Percentiles rank a stretch among this genome's conserved stretches.
Evolutionary conservation across 2,329 filamentous ascomycete species (phyloP).

Genomic region (Paecilomyces dactylethromorphus): DNA sequence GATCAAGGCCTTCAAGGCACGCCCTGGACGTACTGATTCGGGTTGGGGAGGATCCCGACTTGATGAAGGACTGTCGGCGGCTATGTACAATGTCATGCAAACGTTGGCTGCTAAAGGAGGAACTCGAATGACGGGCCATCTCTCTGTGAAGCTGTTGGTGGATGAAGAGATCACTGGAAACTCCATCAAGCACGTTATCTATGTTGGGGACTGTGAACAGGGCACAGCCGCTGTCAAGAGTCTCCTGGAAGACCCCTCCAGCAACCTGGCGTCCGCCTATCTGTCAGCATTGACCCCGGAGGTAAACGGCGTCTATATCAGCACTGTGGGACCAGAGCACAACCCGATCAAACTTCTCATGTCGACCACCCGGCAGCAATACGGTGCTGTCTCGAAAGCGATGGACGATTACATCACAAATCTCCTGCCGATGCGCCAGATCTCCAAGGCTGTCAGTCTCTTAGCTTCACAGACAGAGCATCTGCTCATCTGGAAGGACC

Average conservation of each 20-base stretch:
- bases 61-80: slow-evolving; percentile 47
- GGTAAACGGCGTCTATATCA: slow-evolving; percentile 4
- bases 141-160: slow-evolving; percentile 66
- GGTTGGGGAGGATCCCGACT: slow-evolving; percentile 57
- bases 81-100: slow-evolving; percentile 61
- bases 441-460: slow-evolving; percentile 14
- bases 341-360: background rate
- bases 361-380: background rate
- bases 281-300: slow-evolving; percentile 16
- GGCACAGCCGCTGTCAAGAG: slow-evolving; percentile 19
- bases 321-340: background rate
- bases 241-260: slow-evolving; percentile 23
- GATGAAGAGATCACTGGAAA: slow-evolving; percentile 34
- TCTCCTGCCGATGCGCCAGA: slow-evolving; percentile 11
- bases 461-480: slow-evolving; percentile 21
- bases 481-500: slow-evolving; percentile 48
- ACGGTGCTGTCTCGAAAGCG: slow-evolving; percentile 1
- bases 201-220: slow-evolving; percentile 25
- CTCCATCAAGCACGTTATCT: slow-evolving; percentile 26
- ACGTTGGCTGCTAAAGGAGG: slow-evolving; percentile 48
- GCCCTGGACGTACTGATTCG: slow-evolving; percentile 57
- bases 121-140: slow-evolving; percentile 57
- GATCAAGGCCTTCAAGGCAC: slow-evolving; percentile 61
- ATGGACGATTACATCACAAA: slow-evolving; percentile 5
- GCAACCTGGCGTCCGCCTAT: slow-evolving; percentile 19